phyloP scores from a whole-genome alignment of 257 asterid species.

The Hygrophila difformis region DNA sequence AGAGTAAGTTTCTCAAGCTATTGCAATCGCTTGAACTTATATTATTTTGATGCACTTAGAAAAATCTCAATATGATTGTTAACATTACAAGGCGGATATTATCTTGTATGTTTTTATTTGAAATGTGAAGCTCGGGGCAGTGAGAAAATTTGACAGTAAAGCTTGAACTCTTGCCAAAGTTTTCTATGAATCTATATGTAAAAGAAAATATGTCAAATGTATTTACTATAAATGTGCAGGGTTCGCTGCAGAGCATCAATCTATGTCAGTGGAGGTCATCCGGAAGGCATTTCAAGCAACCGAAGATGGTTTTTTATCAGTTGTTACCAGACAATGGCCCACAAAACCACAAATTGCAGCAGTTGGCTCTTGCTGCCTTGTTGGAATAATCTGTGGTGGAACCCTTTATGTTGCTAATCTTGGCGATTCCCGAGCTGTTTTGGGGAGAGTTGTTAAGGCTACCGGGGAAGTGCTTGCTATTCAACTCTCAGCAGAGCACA shows the following conservation, averaged over 20 bases:
- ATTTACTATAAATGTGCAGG: slow-evolving; percentile 38
- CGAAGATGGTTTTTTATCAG: slow-evolving; percentile 52
- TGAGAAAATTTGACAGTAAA: background rate
- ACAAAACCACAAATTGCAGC: slow-evolving; percentile 66
- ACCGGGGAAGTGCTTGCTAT: slow-evolving; percentile 59
- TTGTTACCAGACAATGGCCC: slow-evolving; percentile 52
- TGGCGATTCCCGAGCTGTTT: slow-evolving; percentile 82
- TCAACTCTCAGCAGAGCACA: slow-evolving; percentile 73
- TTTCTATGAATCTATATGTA: no score
- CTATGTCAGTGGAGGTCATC: slow-evolving; percentile 55
- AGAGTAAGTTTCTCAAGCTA: slow-evolving; percentile 38
- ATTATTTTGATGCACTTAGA: no score
- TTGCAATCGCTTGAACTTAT: background rate
- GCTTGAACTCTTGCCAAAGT: background rate
- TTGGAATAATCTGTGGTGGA: slow-evolving; percentile 61
- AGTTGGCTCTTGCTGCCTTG: slow-evolving; percentile 82
- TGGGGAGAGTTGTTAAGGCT: slow-evolving; percentile 60
- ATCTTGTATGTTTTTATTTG: background rate
- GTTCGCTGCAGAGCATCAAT: slow-evolving; percentile 48
- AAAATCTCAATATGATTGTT: no score
- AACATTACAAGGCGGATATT: no score
- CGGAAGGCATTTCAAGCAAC: slow-evolving; percentile 59
- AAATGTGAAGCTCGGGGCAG: background rate
- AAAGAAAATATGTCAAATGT: no score
- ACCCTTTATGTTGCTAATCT: slow-evolving; percentile 61